These are phyloP conservation scores for Suillus occidentalis DNA, from an alignment of 768 basidiomycete genomes.

Conservation along the genomic window DNA sequence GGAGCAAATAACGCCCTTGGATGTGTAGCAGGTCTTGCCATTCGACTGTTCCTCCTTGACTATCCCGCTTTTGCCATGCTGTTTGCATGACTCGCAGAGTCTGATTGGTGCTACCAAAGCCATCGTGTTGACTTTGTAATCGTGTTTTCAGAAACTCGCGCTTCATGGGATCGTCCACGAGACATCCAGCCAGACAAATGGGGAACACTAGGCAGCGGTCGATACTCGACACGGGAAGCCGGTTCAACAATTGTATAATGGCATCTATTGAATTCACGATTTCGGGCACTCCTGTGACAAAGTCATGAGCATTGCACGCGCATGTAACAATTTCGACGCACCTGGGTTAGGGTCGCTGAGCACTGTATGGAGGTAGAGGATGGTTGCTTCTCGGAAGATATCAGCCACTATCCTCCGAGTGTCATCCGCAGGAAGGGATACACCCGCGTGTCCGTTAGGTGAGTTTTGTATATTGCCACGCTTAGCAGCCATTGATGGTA, in stretches of 20 bases:
- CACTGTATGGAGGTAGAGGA: constrained; percentile 70
- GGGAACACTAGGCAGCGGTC: constrained; percentile 75
- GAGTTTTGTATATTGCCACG: constrained; percentile 17
- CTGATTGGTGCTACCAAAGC: constrained; percentile 60
- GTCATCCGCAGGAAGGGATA: constrained; percentile 37
- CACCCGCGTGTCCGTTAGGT: constrained; percentile 30
- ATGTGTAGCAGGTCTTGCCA: constrained; percentile 53
- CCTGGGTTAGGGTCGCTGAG: constrained; percentile 70
- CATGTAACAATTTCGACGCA: constrained; percentile 33
- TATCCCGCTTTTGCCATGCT: constrained; percentile 68
- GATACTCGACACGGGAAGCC: constrained; percentile 54
- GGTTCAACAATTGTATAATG: constrained; percentile 53
- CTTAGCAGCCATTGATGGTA: constrained; percentile 18
- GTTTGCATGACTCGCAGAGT: constrained; percentile 63
- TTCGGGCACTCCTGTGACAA: constrained; percentile 62
- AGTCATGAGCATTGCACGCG: constrained; percentile 6
- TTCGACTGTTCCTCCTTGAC: constrained; percentile 51
- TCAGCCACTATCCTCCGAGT: constrained; percentile 48
- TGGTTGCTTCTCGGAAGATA: constrained; percentile 65
- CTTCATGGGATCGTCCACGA: constrained; percentile 63
- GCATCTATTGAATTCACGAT: constrained; percentile 57
- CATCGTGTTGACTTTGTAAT: constrained; percentile 53
- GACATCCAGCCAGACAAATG: constrained; percentile 69
- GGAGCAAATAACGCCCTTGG: constrained; percentile 29
- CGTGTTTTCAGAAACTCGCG: constrained; percentile 61